Conservation (phyloP, 164 flowering plant genomes). For the grape (Vitis vinifera) region ASM3070453v1 NC_081812.1:22702001-22702500, state of each 20-base stretch:
- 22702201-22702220: too few relatives aligned
- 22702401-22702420: background rate
- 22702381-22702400: background rate
- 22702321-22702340: too few relatives aligned
- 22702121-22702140: too few relatives aligned
- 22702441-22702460: background rate
- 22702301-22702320: background rate
- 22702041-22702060: background rate
- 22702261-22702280: background rate
- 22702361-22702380: background rate
- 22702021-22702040: background rate
- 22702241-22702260: too few relatives aligned
- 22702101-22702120: too few relatives aligned
- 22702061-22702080: background rate
- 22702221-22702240: too few relatives aligned
- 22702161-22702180: too few relatives aligned
- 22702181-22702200: too few relatives aligned
- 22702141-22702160: too few relatives aligned
- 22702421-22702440: background rate
- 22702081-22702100: background rate
- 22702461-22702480: constrained; percentile 3
- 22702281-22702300: background rate
- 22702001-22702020: too few relatives aligned
- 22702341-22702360: background rate
- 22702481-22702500: constrained; percentile 70